Percentiles rank a stretch among this genome's conserved stretches.
These are phyloP conservation scores for Candida hispaniensis DNA, from an alignment of 805 yeast genomes.

Conservation along the genomic window DNA sequence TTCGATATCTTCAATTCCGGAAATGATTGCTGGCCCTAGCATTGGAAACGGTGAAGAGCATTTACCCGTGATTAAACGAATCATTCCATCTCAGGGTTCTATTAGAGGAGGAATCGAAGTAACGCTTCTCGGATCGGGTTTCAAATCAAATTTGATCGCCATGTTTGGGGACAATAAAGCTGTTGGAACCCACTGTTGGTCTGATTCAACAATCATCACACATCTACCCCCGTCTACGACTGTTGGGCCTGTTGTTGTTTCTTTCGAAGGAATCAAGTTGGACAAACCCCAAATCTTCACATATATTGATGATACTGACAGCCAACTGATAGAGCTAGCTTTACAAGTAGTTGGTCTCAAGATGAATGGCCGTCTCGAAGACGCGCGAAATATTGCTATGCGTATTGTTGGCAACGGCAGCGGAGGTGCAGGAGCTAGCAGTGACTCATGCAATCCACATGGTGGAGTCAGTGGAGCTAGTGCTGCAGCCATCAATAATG, in stretches of 20 bases:
- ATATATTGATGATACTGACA: conserved; percentile 88
- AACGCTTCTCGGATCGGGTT: conserved; percentile 78
- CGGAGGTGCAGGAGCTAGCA: conserved; percentile 12
- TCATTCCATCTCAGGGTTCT: conserved; percentile 94
- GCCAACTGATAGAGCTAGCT: conserved; percentile 89
- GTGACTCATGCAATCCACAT: too few species aligned
- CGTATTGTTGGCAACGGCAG: conserved; percentile 61
- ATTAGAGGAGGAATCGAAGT: conserved; percentile 94
- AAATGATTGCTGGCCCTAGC: conserved; percentile 10
- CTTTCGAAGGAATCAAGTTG: conserved; percentile 49
- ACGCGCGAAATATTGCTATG: conserved; percentile 86
- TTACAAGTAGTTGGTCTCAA: conserved; percentile 92
- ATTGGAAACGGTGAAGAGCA: conserved; percentile 5
- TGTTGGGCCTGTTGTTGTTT: conserved; percentile 86
- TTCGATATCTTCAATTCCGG: conserved; percentile 12
- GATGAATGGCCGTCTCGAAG: conserved; percentile 93
- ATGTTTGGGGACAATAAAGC: conserved; percentile 58
- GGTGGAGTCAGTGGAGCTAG: too few species aligned
- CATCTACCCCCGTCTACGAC: conserved; percentile 83
- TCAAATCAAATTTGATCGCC: conserved; percentile 73
- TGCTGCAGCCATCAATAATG: conserved; percentile 1
- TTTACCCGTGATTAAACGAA: conserved; percentile 61
- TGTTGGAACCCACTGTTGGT: conserved; percentile 86
- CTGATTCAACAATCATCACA: conserved; percentile 85
- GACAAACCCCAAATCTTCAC: conserved; percentile 56